Percentiles rank a stretch among this genome's conserved stretches.
Conservation (phyloP, 371 early-diverging fungal species). For the Mucor saturninus region DNA sequence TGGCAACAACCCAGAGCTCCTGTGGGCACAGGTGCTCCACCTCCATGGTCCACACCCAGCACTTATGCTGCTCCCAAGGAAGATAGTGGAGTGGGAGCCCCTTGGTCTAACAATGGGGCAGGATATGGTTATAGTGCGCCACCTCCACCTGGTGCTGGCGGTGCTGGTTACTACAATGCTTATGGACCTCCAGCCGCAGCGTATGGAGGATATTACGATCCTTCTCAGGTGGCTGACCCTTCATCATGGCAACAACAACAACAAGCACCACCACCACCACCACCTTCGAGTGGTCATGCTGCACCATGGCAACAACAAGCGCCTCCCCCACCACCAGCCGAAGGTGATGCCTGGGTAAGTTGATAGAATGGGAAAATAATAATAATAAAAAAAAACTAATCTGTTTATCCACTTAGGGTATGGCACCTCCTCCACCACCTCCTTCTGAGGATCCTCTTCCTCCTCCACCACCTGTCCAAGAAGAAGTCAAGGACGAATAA, state of each 20-base stretch:
- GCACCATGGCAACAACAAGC: constrained; percentile 29
- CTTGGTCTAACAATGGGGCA: constrained; percentile 1
- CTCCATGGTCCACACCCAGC: constrained; percentile 23
- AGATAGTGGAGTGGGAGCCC: neutral
- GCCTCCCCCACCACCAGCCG: constrained; percentile 17
- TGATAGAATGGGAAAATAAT: neutral
- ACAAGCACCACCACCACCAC: constrained; percentile 31
- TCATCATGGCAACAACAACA: constrained; percentile 31
- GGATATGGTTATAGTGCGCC: neutral
- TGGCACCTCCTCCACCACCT: constrained; percentile 46
- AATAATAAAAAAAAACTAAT: neutral
- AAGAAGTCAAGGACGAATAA: constrained; percentile 10
- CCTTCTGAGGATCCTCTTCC: constrained; percentile 40
- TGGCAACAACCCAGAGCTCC: constrained; percentile 38
- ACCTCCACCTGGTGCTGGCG: neutral
- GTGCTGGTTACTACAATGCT: constrained; percentile 31
- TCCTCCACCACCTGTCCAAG: constrained; percentile 43
- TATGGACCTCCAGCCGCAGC: constrained; percentile 20
- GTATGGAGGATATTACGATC: constrained; percentile 31
- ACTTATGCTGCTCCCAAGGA: constrained; percentile 12
- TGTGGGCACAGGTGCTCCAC: constrained; percentile 21
- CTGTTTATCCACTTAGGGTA: constrained; percentile 11
- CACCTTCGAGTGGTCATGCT: constrained; percentile 22
- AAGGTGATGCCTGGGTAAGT: constrained; percentile 17
- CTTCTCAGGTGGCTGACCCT: constrained; percentile 29